phyloP scores from a whole-genome alignment of 2,329 filamentous ascomycete species.

The Pseudogymnoascus sp. region DNA sequence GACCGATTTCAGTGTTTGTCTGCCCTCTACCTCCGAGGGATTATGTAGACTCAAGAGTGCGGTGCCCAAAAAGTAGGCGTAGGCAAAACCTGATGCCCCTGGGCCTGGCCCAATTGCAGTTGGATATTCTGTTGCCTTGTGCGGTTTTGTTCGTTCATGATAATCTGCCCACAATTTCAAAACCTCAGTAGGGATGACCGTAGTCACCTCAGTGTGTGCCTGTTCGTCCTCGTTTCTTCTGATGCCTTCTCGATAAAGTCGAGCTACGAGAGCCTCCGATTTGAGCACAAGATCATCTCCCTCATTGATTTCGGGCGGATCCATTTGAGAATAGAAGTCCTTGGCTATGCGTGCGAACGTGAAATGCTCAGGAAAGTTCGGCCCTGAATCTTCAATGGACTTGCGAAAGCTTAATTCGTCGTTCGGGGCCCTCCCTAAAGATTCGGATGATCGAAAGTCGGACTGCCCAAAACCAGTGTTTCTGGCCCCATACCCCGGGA shows the following conservation, averaged over 20 bases:
- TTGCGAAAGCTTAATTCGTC: neutral
- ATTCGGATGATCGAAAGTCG: neutral
- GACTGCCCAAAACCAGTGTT: neutral
- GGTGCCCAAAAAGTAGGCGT: constrained; percentile 70
- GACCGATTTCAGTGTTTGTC: constrained; percentile 40
- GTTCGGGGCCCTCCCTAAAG: neutral
- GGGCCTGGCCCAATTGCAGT: constrained; percentile 58
- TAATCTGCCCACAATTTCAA: constrained; percentile 48
- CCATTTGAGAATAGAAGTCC: constrained; percentile 52
- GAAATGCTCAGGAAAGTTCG: constrained; percentile 33
- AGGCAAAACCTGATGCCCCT: constrained; percentile 55
- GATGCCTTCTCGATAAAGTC: constrained; percentile 55
- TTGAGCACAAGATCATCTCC: constrained; percentile 61
- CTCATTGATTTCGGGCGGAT: constrained; percentile 56
- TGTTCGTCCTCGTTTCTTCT: constrained; percentile 47
- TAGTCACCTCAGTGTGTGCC: constrained; percentile 47
- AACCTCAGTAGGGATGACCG: constrained; percentile 44
- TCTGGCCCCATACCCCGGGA: neutral
- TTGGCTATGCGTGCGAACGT: constrained; percentile 63
- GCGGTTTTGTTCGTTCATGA: constrained; percentile 36
- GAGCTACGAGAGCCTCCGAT: constrained; percentile 62
- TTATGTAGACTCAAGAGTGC: constrained; percentile 75
- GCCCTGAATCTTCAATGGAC: neutral
- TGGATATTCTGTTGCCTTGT: constrained; percentile 43
- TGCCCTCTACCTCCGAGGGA: constrained; percentile 30